Evolutionary conservation across 164 flowering plant genomes (phyloP).

Genomic region (Aristolochia californica): DNA sequence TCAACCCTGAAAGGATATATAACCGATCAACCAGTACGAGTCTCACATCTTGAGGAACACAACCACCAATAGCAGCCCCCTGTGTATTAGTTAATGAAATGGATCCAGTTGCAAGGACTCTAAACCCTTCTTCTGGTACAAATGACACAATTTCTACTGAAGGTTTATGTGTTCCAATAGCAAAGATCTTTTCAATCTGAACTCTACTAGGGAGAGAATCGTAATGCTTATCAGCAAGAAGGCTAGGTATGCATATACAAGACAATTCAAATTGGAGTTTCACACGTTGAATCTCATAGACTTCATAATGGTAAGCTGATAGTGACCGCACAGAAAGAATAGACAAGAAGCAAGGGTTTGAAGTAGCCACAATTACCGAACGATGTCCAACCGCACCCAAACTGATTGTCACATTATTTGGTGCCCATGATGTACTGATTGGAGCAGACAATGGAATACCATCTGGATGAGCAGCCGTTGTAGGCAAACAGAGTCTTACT

Average conservation of each 20-base stretch:
- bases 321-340: slow-evolving; percentile 57
- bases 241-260: slow-evolving; percentile 65
- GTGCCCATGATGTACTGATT: slow-evolving; percentile 60
- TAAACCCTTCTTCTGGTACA: slow-evolving; percentile 40
- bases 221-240: slow-evolving; percentile 10
- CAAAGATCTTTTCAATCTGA: slow-evolving; percentile 42
- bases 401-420: slow-evolving; percentile 57
- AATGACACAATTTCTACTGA: slow-evolving; percentile 80
- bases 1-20: slow-evolving; percentile 77
- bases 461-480: slow-evolving; percentile 56
- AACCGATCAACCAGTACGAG: slow-evolving; percentile 72
- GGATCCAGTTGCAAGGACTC: slow-evolving; percentile 55
- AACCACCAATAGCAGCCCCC: slow-evolving; percentile 70
- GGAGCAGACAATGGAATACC: slow-evolving; percentile 64
- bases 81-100: slow-evolving; percentile 53
- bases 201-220: slow-evolving; percentile 30
- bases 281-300: slow-evolving; percentile 65
- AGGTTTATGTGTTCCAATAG: slow-evolving; percentile 89
- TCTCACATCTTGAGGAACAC: slow-evolving; percentile 93
- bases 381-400: slow-evolving; percentile 73
- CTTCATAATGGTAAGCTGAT: slow-evolving; percentile 46
- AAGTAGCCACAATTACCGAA: slow-evolving; percentile 68
- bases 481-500: slow-evolving; percentile 84
- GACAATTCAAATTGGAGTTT: slow-evolving; percentile 71
- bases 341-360: slow-evolving; percentile 67